These are phyloP conservation scores for Phialophora macrospora DNA, from an alignment of 2,329 filamentous ascomycete genomes.

Conservation along the genomic window DNA sequence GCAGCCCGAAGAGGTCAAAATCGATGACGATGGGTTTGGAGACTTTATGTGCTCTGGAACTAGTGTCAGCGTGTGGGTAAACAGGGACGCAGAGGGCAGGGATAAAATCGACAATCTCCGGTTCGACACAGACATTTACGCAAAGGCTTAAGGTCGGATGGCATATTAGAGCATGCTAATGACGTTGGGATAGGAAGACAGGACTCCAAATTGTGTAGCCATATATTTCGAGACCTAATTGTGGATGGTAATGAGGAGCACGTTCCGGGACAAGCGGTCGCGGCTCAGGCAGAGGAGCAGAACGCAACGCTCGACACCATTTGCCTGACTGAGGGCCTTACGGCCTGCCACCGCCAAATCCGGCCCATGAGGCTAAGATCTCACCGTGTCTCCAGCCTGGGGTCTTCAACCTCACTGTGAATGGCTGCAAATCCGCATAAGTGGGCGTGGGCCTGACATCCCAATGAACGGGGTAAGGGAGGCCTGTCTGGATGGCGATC, in stretches of 20 bases:
- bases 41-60: conserved; percentile 59
- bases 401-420: neutral
- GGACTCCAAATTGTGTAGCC: neutral
- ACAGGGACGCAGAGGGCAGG: conserved; percentile 59
- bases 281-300: neutral
- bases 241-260: neutral
- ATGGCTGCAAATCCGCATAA: neutral
- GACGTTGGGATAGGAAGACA: conserved; percentile 2
- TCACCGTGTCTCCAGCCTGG: neutral
- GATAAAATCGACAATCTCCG: conserved; percentile 51
- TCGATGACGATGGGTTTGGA: conserved; percentile 64
- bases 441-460: too few relatives aligned
- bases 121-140: conserved; percentile 42
- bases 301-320: neutral
- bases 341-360: neutral
- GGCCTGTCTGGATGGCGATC: neutral
- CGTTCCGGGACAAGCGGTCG: neutral
- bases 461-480: neutral
- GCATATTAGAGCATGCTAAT: neutral
- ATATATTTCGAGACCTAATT: neutral
- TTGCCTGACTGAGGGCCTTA: neutral
- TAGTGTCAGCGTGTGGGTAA: conserved; percentile 67
- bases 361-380: neutral
- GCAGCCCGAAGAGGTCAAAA: conserved; percentile 59
- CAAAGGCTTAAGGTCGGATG: conserved; percentile 10